phyloP scores from a whole-genome alignment of 148 eudicot species.

The Persicaria maculosa region DNA sequence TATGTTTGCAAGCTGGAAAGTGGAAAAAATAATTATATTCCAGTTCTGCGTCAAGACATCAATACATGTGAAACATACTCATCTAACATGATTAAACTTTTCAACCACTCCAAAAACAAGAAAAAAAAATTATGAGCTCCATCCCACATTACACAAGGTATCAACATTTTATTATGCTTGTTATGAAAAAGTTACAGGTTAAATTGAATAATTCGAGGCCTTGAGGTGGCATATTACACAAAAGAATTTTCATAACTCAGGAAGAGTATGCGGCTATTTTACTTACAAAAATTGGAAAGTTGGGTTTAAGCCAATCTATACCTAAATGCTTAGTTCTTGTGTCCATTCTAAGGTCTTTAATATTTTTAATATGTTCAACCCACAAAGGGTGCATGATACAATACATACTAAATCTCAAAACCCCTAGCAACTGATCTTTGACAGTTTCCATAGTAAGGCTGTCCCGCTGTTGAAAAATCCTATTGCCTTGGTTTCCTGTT shows the following conservation, averaged over 20 bases:
- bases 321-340: background rate
- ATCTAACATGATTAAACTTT: background rate
- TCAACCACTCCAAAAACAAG: background rate
- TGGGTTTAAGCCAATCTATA: background rate
- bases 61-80: conserved; percentile 1
- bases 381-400: background rate
- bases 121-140: background rate
- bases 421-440: background rate
- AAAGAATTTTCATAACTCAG: background rate
- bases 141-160: background rate
- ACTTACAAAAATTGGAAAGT: background rate
- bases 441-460: background rate
- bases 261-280: conserved; percentile 2
- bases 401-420: background rate
- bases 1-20: conserved; percentile 60
- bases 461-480: background rate
- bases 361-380: background rate
- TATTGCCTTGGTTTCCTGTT: background rate
- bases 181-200: background rate
- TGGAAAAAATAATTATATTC: background rate
- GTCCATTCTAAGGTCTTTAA: background rate
- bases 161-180: conserved; percentile 6
- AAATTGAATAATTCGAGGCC: background rate
- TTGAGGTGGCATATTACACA: background rate
- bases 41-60: background rate